Conservation (phyloP, 805 yeast genomes). For the Suhomyces sp. region DNA sequence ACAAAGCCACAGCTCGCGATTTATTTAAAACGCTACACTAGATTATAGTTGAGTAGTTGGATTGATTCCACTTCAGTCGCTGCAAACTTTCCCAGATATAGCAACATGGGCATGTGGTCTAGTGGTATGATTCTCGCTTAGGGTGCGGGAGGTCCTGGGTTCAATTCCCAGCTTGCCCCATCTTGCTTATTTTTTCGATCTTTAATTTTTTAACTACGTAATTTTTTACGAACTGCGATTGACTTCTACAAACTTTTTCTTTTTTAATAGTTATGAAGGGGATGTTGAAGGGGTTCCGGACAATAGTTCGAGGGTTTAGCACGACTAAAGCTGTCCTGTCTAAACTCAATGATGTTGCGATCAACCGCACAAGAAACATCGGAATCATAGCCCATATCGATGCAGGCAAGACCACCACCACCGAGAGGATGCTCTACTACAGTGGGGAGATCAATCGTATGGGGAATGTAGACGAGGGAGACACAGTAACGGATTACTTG, state of each 20-base stretch:
- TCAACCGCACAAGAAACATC: constrained; percentile 63
- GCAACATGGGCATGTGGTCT: constrained; percentile 42
- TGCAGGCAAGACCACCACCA: constrained; percentile 98
- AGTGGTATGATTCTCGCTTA: constrained; percentile 50
- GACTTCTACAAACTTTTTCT: background rate
- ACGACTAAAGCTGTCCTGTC: background rate
- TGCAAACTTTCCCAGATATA: background rate
- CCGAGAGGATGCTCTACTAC: constrained; percentile 91
- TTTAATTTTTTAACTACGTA: constrained; percentile 1
- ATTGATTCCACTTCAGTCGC: background rate
- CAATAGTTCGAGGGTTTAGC: background rate
- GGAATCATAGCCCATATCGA: constrained; percentile 99
- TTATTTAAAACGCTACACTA: too few relatives aligned
- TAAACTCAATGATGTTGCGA: constrained; percentile 26
- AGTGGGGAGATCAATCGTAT: constrained; percentile 76
- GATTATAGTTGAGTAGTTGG: background rate
- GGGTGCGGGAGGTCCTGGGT: constrained; percentile 54
- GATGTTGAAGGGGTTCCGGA: background rate
- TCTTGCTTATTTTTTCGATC: constrained; percentile 8
- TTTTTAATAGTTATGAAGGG: background rate
- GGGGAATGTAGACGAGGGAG: constrained; percentile 96
- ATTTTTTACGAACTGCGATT: background rate
- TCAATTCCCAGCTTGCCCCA: constrained; percentile 51
- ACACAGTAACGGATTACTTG: constrained; percentile 89
- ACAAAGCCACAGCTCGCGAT: too few relatives aligned